Conservation (phyloP, 2,329 filamentous ascomycete genomes). For the Ilyonectria sp. region DNA sequence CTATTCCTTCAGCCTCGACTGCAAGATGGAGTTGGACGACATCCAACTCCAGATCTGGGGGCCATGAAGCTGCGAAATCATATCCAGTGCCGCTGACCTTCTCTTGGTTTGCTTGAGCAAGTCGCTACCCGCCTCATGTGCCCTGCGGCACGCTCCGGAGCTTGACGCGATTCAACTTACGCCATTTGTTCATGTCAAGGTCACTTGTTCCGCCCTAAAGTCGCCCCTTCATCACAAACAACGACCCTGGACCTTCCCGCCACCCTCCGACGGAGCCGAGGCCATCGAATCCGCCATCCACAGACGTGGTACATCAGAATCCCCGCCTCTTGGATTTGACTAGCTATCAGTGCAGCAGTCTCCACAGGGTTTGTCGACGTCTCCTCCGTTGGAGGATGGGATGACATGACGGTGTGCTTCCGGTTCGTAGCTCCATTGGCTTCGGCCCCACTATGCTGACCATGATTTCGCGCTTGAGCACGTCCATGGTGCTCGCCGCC, state of each 20-base stretch:
- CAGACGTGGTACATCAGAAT: slow-evolving; percentile 34
- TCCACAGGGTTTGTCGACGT: slow-evolving; percentile 40
- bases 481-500: slow-evolving; percentile 29
- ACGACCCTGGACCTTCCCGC: slow-evolving; percentile 48
- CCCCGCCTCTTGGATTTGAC: slow-evolving; percentile 41
- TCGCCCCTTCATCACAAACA: slow-evolving; percentile 47
- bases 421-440: slow-evolving; percentile 34
- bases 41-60: slow-evolving; percentile 41
- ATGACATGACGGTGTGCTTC: slow-evolving; percentile 38
- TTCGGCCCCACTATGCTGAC: slow-evolving; percentile 38
- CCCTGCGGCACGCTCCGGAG: slow-evolving; percentile 36
- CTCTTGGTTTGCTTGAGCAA: slow-evolving; percentile 10
- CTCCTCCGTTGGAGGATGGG: slow-evolving; percentile 33
- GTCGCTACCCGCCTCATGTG: slow-evolving; percentile 26
- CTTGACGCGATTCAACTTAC: slow-evolving; percentile 40
- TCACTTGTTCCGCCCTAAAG: slow-evolving; percentile 43
- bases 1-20: slow-evolving; percentile 48
- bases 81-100: background rate
- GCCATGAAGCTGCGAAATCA: slow-evolving; percentile 11
- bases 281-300: slow-evolving; percentile 42
- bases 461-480: slow-evolving; percentile 43
- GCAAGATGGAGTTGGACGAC: slow-evolving; percentile 43
- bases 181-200: slow-evolving; percentile 45
- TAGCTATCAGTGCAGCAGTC: slow-evolving; percentile 40
- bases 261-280: slow-evolving; percentile 50